A percentile compares a stretch with the other conserved stretches of the same genome.
These are phyloP conservation scores for Beauveria medogensis DNA, from an alignment of 2,329 filamentous ascomycete species.

Conservation along the genomic window DNA sequence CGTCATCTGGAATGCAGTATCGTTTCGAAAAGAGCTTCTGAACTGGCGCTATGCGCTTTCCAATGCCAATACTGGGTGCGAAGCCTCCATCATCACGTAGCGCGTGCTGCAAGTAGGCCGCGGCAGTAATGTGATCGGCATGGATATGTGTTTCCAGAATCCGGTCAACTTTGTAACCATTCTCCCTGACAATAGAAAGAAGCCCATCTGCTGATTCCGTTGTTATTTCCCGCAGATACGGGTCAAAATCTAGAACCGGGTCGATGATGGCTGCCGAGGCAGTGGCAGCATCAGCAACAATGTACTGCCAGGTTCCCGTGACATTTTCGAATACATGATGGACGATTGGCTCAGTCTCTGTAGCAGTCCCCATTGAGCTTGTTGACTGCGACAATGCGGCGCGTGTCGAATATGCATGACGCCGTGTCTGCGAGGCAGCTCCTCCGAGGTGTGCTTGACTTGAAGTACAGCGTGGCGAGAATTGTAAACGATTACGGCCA, in stretches of 20 bases:
- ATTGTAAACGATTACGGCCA: not conserved
- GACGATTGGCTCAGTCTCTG: conserved; percentile 13
- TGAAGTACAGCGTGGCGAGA: not conserved
- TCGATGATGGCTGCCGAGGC: conserved; percentile 49
- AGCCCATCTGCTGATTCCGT: conserved; percentile 46
- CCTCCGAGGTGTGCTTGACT: too few relatives aligned
- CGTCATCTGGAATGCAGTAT: conserved; percentile 37
- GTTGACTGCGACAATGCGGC: not conserved
- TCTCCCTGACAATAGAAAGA: conserved; percentile 32
- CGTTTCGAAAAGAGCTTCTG: conserved; percentile 40
- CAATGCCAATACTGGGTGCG: conserved; percentile 43
- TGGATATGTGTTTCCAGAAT: conserved; percentile 58
- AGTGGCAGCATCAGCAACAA: conserved; percentile 47
- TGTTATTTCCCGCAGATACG: conserved; percentile 19
- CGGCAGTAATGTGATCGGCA: conserved; percentile 52
- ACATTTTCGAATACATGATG: conserved; percentile 30
- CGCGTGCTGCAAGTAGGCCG: conserved; percentile 45
- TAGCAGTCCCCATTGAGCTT: not conserved
- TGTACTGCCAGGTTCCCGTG: conserved; percentile 51
- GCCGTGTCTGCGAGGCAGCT: not conserved
- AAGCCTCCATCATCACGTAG: conserved; percentile 28
- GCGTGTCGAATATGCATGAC: not conserved
- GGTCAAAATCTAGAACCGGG: conserved; percentile 51
- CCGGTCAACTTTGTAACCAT: conserved; percentile 38
- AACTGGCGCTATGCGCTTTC: conserved; percentile 42